Conservation (phyloP, 331 rosid species). For the Cydonia oblonga region DNA sequence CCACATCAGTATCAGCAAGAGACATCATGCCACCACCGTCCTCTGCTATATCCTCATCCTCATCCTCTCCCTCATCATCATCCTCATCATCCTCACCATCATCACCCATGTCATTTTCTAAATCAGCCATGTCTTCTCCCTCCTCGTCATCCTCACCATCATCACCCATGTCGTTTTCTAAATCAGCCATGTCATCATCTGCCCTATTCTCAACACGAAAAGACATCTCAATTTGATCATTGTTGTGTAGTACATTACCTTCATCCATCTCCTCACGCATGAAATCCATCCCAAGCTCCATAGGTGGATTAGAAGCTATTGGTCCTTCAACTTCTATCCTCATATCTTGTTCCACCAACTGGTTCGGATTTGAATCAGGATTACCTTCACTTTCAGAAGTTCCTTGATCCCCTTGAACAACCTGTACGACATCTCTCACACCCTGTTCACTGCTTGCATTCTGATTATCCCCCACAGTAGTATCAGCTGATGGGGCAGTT, state of each 20-base stretch:
- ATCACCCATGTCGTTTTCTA: background rate
- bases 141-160: constrained; percentile 1
- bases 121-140: constrained; percentile 68
- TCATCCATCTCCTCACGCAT: constrained; percentile 53
- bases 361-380: constrained; percentile 34
- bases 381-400: constrained; percentile 42
- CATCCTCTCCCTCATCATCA: constrained; percentile 89
- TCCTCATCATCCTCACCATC: constrained; percentile 2
- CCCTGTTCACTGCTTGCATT: constrained; percentile 48
- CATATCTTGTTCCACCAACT: constrained; percentile 58
- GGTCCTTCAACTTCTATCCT: constrained; percentile 62
- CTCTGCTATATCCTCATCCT: constrained; percentile 92
- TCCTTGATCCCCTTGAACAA: constrained; percentile 44
- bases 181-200: constrained; percentile 73
- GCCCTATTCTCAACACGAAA: constrained; percentile 69
- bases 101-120: background rate
- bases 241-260: constrained; percentile 57
- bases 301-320: constrained; percentile 45
- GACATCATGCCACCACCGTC: constrained; percentile 93
- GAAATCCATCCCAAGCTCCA: constrained; percentile 82
- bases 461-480: constrained; percentile 39
- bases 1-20: constrained; percentile 86
- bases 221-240: constrained; percentile 48
- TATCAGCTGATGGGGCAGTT: constrained; percentile 41
- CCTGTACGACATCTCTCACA: constrained; percentile 30